Base-by-base conservation (phyloP, 2,329 filamentous ascomycete genomes). In the Teratosphaeria epicoccoides region DNA sequence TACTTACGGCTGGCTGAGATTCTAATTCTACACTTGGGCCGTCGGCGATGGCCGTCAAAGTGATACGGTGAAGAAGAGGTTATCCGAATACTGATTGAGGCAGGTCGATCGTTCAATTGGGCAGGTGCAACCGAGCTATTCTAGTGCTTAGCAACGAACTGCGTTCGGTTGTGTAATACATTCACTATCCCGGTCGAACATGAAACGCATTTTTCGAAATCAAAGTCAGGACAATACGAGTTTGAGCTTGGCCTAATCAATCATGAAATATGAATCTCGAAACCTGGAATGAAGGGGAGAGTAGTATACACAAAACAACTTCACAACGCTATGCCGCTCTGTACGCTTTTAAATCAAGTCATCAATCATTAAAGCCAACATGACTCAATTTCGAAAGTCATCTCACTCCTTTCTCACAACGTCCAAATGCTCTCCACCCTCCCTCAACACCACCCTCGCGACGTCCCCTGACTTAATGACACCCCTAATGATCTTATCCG, bases 401-500 rank as follows among this genome's bases (percentile, higher is more conserved):
- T 17, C 14, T 20, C 33, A n/a, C 33, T 22, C 28, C 43, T 17
- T 29, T 46, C 37, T 47, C 9, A 60, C 22, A 24, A 69, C 59
- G 37, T 66, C 63, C 47, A 69, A 52, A 48, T 63, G 61, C 55
- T 67, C 61, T 1, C 61, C 77, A 54, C 82, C 81, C 11, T 80
- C 77, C 49, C 80, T 84, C 52, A 95, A 75, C 47, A 72, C 73
- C 11, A 95, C 85, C 53, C 76, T 77, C 4, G 86, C 91, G 2
- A 72, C 78, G 62, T 95, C 83, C 0, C 88, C 89, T 52, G 75
- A 80, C 68, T 83, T 85, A 54, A 97, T 71, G 68, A 88, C 75
- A 20, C 93, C 93, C 50, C 86, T 78, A 61, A 97, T 97, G 61
- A 98, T 94, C 73, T 85, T 86, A 65, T 95, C 90, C 0, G 93